phyloP scores from a whole-genome alignment of 495 filamentous ascomycete genomes.

The Lichina pygmaea region DNA sequence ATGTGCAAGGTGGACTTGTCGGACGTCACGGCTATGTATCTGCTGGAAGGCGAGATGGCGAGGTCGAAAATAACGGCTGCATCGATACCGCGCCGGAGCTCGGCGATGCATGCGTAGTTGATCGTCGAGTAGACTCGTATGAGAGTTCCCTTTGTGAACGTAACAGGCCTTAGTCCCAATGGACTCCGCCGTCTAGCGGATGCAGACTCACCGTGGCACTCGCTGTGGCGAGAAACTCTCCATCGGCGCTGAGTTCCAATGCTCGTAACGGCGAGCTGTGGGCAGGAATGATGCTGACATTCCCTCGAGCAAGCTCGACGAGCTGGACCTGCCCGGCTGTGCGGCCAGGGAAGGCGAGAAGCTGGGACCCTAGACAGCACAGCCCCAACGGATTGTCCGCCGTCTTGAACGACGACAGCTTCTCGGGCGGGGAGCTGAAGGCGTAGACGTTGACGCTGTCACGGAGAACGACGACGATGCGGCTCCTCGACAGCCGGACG shows the following conservation, averaged over 20 bases:
- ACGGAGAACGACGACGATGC: slow-evolving; percentile 56
- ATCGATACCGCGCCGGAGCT: slow-evolving; percentile 72
- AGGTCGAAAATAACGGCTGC: slow-evolving; percentile 68
- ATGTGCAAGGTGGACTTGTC: slow-evolving; percentile 91
- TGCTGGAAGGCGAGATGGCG: slow-evolving; percentile 56
- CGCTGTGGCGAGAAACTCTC: slow-evolving; percentile 65
- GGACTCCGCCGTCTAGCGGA: neutral
- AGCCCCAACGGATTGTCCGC: slow-evolving; percentile 65
- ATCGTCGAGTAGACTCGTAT: slow-evolving; percentile 57
- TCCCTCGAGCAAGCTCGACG: slow-evolving; percentile 53
- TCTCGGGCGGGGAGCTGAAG: slow-evolving; percentile 48
- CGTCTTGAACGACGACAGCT: slow-evolving; percentile 56
- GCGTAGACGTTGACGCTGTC: slow-evolving; percentile 64
- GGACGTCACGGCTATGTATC: slow-evolving; percentile 70
- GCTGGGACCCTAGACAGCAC: slow-evolving; percentile 43
- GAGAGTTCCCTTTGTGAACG: slow-evolving; percentile 39
- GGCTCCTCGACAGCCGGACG: slow-evolving; percentile 47
- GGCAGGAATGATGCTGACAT: slow-evolving; percentile 83
- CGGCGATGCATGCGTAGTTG: slow-evolving; percentile 52
- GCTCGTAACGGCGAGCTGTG: slow-evolving; percentile 56
- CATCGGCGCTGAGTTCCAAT: slow-evolving; percentile 56
- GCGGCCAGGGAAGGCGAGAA: slow-evolving; percentile 60
- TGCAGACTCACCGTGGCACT: slow-evolving; percentile 41
- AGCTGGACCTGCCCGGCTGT: slow-evolving; percentile 79
- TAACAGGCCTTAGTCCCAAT: neutral